Evolutionary conservation across 345 rosid species (phyloP).

Genomic region (Eucalyptus fibrosa): DNA sequence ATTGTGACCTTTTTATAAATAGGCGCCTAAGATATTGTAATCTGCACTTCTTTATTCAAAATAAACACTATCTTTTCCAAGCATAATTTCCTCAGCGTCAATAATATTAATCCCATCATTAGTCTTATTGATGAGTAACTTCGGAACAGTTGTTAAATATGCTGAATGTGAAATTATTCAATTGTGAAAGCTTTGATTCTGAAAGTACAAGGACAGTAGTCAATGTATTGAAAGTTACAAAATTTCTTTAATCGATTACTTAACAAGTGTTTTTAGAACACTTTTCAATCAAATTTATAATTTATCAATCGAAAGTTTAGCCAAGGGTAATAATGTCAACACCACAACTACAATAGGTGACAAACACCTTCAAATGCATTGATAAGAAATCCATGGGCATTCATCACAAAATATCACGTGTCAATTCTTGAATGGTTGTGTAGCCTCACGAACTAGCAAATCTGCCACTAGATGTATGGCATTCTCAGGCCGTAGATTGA

Average conservation of each 20-base stretch:
- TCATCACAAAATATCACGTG: neutral
- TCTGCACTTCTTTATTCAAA: no score
- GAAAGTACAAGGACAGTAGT: neutral
- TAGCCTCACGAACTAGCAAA: neutral
- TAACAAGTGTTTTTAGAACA: neutral
- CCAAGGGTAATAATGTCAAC: neutral
- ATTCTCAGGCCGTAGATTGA: neutral
- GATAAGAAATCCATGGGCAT: neutral
- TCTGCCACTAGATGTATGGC: neutral
- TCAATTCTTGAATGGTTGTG: neutral
- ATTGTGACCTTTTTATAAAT: rapidly evolving
- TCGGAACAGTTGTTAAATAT: neutral
- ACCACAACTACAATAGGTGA: neutral
- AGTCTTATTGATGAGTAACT: neutral
- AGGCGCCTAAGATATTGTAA: no score
- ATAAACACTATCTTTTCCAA: no score
- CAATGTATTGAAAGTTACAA: neutral
- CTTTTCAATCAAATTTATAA: neutral
- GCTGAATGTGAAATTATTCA: neutral
- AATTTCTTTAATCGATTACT: neutral
- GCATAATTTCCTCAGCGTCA: no score
- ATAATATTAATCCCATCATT: neutral
- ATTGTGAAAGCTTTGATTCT: neutral
- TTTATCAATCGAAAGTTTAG: neutral
- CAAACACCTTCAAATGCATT: neutral